Evolutionary conservation across 2,329 filamentous ascomycete species (phyloP).

Genomic region (Alternaria angustiovoidea): DNA sequence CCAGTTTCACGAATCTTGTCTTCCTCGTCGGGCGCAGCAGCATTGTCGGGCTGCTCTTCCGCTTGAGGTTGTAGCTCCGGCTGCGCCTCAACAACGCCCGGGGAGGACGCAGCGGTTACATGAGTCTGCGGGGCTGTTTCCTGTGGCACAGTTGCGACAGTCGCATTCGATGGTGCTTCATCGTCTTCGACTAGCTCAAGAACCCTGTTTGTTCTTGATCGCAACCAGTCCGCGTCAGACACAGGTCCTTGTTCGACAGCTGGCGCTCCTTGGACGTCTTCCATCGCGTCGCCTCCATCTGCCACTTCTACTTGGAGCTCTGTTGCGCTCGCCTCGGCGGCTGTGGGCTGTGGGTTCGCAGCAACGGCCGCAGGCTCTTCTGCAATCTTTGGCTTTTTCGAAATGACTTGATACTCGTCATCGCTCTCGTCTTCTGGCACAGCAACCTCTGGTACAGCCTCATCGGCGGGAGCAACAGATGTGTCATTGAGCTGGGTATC

Average conservation of each 20-base stretch:
- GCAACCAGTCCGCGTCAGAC: conserved; percentile 89
- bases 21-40: conserved; percentile 54
- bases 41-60: conserved; percentile 50
- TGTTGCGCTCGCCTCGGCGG: not conserved
- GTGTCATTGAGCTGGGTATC: conserved; percentile 41
- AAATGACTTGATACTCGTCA: conserved; percentile 75
- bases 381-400: conserved; percentile 54
- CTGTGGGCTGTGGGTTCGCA: conserved; percentile 12
- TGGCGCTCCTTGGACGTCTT: conserved; percentile 22
- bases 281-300: conserved; percentile 29
- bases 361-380: conserved; percentile 6
- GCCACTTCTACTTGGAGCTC: not conserved
- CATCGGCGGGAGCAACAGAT: conserved; percentile 21
- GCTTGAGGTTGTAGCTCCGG: conserved; percentile 10
- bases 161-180: conserved; percentile 53
- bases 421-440: conserved; percentile 67
- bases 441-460: conserved; percentile 31
- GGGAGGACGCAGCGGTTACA: conserved; percentile 19
- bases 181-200: conserved; percentile 84
- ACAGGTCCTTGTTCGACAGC: conserved; percentile 54
- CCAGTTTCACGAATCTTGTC: conserved; percentile 74
- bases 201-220: conserved; percentile 84
- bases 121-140: conserved; percentile 12
- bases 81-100: conserved; percentile 17
- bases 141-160: not conserved